phyloP scores from a whole-genome alignment of 306 rosid genomes.

The Delonix regia region DNA sequence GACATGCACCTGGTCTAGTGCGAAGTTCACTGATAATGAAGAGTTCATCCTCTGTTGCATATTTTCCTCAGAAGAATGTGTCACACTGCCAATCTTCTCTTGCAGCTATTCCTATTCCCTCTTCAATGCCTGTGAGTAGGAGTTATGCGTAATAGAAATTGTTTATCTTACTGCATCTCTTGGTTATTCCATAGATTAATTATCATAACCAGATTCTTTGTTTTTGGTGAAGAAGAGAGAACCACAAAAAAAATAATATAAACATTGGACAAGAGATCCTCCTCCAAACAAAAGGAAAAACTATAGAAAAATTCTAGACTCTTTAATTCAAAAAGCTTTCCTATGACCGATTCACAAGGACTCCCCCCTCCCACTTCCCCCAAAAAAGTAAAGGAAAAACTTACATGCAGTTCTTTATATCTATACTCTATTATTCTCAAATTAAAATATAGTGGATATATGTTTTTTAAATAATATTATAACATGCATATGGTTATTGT shows the following conservation, averaged over 20 bases:
- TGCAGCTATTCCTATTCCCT: slow-evolving; percentile 25
- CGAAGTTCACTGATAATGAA: slow-evolving; percentile 32
- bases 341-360: neutral
- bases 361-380: too few species aligned
- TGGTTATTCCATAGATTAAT: neutral
- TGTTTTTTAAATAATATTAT: too few species aligned
- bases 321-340: neutral
- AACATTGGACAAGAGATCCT: too few species aligned
- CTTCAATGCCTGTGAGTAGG: slow-evolving; percentile 43
- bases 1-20: slow-evolving; percentile 29
- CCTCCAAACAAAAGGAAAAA: neutral
- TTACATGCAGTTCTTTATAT: too few species aligned
- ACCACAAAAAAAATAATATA: too few species aligned
- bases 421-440: too few species aligned
- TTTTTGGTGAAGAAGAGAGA: too few species aligned
- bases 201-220: too few species aligned
- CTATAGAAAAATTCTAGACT: neutral
- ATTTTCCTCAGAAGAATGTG: slow-evolving; percentile 34
- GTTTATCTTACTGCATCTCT: slow-evolving; percentile 29
- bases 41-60: slow-evolving; percentile 30
- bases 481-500: too few species aligned
- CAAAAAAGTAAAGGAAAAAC: too few species aligned
- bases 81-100: slow-evolving; percentile 36
- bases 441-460: too few species aligned
- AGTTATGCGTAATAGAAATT: neutral